These are phyloP conservation scores for Leucogyrophana mollusca DNA, from an alignment of 768 basidiomycete species.

Conservation along the genomic window DNA sequence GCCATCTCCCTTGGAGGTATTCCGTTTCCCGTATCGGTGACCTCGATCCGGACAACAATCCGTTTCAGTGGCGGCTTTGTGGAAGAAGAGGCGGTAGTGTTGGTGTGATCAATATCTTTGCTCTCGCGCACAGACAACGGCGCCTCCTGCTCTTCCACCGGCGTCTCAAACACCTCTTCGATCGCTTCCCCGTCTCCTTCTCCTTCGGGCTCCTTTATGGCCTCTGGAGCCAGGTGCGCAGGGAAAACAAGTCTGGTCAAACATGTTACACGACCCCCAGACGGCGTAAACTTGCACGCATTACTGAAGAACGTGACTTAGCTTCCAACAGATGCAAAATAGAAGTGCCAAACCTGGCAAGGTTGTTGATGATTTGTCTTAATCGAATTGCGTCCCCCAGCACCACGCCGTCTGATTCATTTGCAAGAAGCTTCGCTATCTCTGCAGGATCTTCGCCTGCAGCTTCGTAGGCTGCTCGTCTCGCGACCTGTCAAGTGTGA, in stretches of 20 bases:
- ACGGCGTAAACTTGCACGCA: constrained; percentile 76
- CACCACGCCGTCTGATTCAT: constrained; percentile 61
- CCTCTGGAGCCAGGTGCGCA: constrained; percentile 15
- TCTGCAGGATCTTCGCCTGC: constrained; percentile 42
- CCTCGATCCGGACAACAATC: constrained; percentile 83
- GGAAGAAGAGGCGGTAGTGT: neutral
- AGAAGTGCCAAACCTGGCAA: constrained; percentile 54
- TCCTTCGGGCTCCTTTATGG: neutral
- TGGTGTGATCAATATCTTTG: neutral
- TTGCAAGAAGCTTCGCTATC: neutral
- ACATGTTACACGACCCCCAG: constrained; percentile 67
- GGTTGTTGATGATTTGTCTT: constrained; percentile 80
- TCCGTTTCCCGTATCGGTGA: constrained; percentile 73
- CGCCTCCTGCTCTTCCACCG: constrained; percentile 35
- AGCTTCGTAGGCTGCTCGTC: constrained; percentile 58
- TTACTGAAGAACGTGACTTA: constrained; percentile 46
- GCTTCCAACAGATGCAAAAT: neutral
- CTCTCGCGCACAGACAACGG: neutral
- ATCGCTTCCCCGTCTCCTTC: constrained; percentile 12
- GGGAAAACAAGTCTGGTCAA: constrained; percentile 58
- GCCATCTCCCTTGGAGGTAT: constrained; percentile 65
- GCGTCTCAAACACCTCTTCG: constrained; percentile 22
- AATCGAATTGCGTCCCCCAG: constrained; percentile 83
- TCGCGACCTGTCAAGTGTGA: constrained; percentile 51
- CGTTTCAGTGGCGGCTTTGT: constrained; percentile 39